phyloP scores from a whole-genome alignment of 495 filamentous ascomycete genomes.

The Xylaria scruposa region DNA sequence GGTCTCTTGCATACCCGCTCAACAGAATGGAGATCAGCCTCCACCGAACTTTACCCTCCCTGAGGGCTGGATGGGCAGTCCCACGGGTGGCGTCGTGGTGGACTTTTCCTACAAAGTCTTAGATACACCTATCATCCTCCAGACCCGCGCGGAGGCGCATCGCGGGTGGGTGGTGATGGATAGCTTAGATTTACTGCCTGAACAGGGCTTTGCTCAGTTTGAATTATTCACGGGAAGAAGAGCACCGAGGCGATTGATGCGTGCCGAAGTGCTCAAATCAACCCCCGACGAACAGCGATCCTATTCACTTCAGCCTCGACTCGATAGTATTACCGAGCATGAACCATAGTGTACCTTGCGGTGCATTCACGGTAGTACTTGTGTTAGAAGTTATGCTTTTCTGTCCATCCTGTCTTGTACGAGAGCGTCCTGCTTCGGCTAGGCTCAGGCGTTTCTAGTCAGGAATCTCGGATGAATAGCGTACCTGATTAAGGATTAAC shows the following conservation, averaged over 20 bases:
- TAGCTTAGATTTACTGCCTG: constrained; percentile 74
- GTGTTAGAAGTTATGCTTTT: too few species aligned
- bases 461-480: too few species aligned
- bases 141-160: constrained; percentile 66
- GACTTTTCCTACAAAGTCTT: constrained; percentile 75
- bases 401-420: too few species aligned
- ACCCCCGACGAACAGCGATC: constrained; percentile 47
- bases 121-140: constrained; percentile 67
- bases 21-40: constrained; percentile 62
- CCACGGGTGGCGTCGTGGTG: constrained; percentile 73
- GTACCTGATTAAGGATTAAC: too few species aligned
- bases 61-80: constrained; percentile 68
- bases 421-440: too few species aligned
- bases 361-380: too few species aligned
- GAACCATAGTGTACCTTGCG: constrained; percentile 30
- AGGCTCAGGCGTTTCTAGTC: too few species aligned
- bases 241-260: constrained; percentile 73
- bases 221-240: constrained; percentile 76
- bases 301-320: constrained; percentile 40
- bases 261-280: constrained; percentile 65
- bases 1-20: constrained; percentile 72
- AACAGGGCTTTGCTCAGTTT: constrained; percentile 80
- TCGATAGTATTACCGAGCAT: constrained; percentile 41
- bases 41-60: constrained; percentile 74
- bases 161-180: constrained; percentile 74